Base-by-base conservation (phyloP, 2,329 filamentous ascomycete species). In the Monosporascus sp. region DNA sequence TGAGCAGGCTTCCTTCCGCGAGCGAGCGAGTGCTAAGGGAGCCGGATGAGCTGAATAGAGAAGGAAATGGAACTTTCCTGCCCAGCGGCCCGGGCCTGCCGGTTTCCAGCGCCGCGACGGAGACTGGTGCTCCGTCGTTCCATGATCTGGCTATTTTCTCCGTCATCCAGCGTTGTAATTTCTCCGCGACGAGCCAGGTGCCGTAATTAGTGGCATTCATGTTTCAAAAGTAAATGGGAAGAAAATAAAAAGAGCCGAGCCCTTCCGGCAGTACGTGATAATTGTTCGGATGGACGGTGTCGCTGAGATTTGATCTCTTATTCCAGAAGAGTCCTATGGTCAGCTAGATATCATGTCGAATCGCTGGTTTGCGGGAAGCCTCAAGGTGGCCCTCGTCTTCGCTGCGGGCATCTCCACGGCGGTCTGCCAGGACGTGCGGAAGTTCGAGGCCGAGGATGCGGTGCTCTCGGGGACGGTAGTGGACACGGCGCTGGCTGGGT, bases 371-470 rank as follows among this genome's bases (percentile, higher is more conserved):
- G 22, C n/a, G 40, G 40, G 40, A 24, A 43, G n/a, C 20, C 40
- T 43, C 40, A 43, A 43, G 40, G 40, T 19, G 40, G 40, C n/a
- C 22, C 40, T 43, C 40, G 40, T 20, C 11, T 43, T 43, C 8
- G 40, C 19, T 20, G 40, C 40, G 19, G 40, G 40, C 19, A 43
- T 43, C 40, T 20, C 40, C n/a, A 43, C 17, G 19, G 24, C 47
- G 6, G 24, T 37, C 7, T 24, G 47, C 19, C 24, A 55, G 3
- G 52, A 55, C 16, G 43, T 52, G 41, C 49, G 40, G 38, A 61
- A 58, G 2, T 66, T 66, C 48, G 67, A 77, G 61, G 76, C 76
- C 7, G 76, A 78, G 59, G 64, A 69, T 51, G 75, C 70, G 2
- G 62, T 63, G 6, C 63, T 77, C 27, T 66, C 64, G 5, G 76